phyloP scores from a whole-genome alignment of 1,284 basidiomycete species.

The Melampsora larici-populina region DNA sequence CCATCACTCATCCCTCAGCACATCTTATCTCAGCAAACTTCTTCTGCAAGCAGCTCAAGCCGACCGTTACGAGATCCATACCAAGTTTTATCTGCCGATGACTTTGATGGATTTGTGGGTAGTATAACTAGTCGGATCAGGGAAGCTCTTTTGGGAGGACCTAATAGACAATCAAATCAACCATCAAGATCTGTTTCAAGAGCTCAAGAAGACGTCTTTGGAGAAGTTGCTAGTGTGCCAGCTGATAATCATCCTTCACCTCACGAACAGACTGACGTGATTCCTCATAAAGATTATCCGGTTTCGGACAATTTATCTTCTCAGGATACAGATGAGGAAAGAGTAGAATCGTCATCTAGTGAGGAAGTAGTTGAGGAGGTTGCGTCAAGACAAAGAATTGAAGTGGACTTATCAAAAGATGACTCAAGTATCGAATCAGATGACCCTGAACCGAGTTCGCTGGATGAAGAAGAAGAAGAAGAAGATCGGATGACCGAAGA shows the following conservation, averaged over 20 bases:
- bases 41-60: slow-evolving; percentile 24
- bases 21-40: slow-evolving; percentile 21
- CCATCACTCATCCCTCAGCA: slow-evolving; percentile 42
- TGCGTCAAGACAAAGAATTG: neutral
- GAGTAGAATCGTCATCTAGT: too few species aligned
- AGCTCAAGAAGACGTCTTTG: neutral
- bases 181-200: neutral
- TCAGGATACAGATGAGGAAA: neutral
- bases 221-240: neutral
- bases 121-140: slow-evolving; percentile 38
- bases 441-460: neutral
- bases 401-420: neutral
- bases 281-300: neutral
- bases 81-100: slow-evolving; percentile 34
- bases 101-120: slow-evolving; percentile 41
- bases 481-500: neutral
- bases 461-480: slow-evolving; percentile 4
- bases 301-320: neutral
- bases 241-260: neutral
- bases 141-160: slow-evolving; percentile 18
- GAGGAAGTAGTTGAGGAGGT: neutral
- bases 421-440: neutral
- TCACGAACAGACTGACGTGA: neutral
- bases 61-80: slow-evolving; percentile 35
- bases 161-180: neutral